Conservation (phyloP, 345 rosid species). For the Salix arbutifolia region DNA sequence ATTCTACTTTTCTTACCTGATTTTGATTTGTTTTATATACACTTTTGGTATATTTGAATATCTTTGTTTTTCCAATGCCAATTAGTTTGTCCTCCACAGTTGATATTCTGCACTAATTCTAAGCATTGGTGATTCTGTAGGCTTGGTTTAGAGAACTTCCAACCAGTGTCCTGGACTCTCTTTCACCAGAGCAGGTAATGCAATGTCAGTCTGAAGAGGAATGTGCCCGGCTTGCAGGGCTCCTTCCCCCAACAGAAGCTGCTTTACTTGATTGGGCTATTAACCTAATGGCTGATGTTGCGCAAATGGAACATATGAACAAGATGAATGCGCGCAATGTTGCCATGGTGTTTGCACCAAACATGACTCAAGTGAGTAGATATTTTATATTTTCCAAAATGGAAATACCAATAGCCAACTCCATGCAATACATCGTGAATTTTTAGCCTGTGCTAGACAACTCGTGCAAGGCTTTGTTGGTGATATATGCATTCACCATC, state of each 20-base stretch:
- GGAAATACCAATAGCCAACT: background rate
- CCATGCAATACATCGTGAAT: background rate
- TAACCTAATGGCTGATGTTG: constrained; percentile 97
- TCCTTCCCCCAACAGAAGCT: constrained; percentile 87
- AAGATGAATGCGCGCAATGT: constrained; percentile 97
- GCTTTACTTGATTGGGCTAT: constrained; percentile 88
- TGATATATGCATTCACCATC: background rate
- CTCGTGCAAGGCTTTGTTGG: background rate
- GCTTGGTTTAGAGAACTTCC: constrained; percentile 99
- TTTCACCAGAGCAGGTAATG: constrained; percentile 83
- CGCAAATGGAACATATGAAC: constrained; percentile 70
- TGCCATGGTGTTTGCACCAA: constrained; percentile 97
- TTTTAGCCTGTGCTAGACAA: background rate
- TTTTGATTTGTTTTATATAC: background rate
- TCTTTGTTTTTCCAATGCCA: background rate
- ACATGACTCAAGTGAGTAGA: constrained; percentile 89
- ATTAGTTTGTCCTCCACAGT: background rate
- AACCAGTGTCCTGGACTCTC: constrained; percentile 78
- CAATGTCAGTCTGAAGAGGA: constrained; percentile 86
- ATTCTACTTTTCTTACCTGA: background rate
- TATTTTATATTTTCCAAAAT: background rate
- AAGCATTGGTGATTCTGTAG: constrained; percentile 30
- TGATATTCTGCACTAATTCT: background rate
- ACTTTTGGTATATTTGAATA: background rate
- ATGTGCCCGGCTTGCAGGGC: constrained; percentile 65